Evolutionary conservation across 129 eudicot genomes (phyloP).

Genomic region (Solidago caesia): DNA sequence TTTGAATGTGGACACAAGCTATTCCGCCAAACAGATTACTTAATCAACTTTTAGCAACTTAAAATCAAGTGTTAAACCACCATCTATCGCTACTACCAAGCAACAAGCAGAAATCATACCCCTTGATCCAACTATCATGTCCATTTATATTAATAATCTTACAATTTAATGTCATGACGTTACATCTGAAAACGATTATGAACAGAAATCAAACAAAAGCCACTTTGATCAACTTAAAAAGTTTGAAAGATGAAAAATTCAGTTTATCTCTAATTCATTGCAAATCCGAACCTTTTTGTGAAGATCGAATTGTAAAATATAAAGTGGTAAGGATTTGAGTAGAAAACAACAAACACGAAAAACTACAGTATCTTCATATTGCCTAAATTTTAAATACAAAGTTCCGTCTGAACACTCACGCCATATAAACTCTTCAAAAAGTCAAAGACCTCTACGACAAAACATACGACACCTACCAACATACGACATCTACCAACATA

Average conservation of each 20-base stretch:
- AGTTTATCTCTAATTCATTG: neutral
- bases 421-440: neutral
- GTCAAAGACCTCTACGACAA: neutral
- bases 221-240: neutral
- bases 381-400: neutral
- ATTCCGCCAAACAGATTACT: constrained; percentile 1
- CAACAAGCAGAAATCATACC: neutral
- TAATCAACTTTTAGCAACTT: neutral
- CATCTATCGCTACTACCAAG: neutral
- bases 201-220: constrained; percentile 4
- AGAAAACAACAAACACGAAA: constrained; percentile 15
- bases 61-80: neutral
- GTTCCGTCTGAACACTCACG: neutral
- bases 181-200: neutral
- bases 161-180: neutral
- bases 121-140: constrained; percentile 14
- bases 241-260: neutral
- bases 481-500: neutral
- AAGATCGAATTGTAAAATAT: neutral
- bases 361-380: neutral
- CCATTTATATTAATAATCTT: neutral
- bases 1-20: neutral
- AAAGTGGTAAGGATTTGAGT: neutral
- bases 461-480: neutral
- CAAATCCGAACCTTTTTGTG: neutral